A percentile compares a stretch with the other conserved stretches of the same genome.
phyloP scores from a whole-genome alignment of 768 basidiomycete species.

The Leccinellum luteum region DNA sequence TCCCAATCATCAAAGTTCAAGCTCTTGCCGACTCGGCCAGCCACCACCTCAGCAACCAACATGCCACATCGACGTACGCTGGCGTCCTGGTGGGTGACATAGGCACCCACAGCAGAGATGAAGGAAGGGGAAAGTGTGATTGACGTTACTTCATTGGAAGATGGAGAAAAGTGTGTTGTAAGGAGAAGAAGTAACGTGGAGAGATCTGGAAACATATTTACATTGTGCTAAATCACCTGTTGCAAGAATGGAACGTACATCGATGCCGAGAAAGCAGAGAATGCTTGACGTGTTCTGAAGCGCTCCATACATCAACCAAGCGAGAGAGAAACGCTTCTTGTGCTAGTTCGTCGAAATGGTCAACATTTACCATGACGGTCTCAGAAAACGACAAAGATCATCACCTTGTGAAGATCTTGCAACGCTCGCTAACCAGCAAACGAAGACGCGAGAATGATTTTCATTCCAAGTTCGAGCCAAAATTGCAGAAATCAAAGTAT shows the following conservation, averaged over 20 bases:
- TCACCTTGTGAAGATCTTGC: slow-evolving; percentile 31
- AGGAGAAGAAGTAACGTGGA: slow-evolving; percentile 69
- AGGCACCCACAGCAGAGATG: slow-evolving; percentile 65
- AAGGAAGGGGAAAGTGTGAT: slow-evolving; percentile 59
- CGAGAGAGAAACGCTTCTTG: slow-evolving; percentile 47
- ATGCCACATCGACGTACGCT: slow-evolving; percentile 86
- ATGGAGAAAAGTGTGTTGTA: slow-evolving; percentile 56
- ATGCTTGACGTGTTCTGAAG: slow-evolving; percentile 74
- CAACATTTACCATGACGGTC: not conserved
- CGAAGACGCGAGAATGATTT: slow-evolving; percentile 57
- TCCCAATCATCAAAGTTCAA: slow-evolving; percentile 86
- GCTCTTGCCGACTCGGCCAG: slow-evolving; percentile 56
- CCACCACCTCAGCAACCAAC: slow-evolving; percentile 83
- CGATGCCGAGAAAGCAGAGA: slow-evolving; percentile 72
- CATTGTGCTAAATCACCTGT: not conserved
- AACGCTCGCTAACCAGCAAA: slow-evolving; percentile 64
- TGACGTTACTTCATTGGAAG: slow-evolving; percentile 43
- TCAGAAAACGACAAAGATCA: slow-evolving; percentile 16
- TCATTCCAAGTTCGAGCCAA: slow-evolving; percentile 59
- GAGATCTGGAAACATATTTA: slow-evolving; percentile 49
- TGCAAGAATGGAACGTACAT: slow-evolving; percentile 48
- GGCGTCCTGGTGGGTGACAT: slow-evolving; percentile 75
- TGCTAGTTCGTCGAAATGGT: slow-evolving; percentile 26
- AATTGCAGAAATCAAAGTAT: slow-evolving; percentile 43
- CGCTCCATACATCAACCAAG: slow-evolving; percentile 67